These are phyloP conservation scores for Gillenia trifoliata DNA, from an alignment of 306 rosid genomes.

Conservation along the genomic window DNA sequence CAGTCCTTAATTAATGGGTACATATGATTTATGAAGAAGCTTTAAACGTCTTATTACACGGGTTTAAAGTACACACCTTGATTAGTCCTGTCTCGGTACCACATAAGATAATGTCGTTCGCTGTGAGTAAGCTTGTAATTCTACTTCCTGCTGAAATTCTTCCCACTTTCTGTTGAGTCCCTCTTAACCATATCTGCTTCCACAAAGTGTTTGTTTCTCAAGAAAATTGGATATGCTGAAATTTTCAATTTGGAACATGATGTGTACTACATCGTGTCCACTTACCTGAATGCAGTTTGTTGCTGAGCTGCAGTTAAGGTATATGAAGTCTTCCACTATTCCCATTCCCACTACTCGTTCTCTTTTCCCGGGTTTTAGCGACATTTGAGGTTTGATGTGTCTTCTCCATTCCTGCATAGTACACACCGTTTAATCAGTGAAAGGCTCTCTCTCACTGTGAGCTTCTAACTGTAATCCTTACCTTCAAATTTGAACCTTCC, in stretches of 20 bases:
- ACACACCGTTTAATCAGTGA: slow-evolving; percentile 19
- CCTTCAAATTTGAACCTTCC: slow-evolving; percentile 66
- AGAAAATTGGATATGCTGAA: neutral
- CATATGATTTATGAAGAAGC: neutral
- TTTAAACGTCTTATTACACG: too few species aligned
- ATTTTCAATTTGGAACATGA: neutral
- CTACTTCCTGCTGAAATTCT: slow-evolving; percentile 80
- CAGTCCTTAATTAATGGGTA: neutral
- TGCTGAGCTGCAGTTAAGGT: slow-evolving; percentile 57
- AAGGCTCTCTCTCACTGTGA: slow-evolving; percentile 3
- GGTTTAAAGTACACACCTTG: slow-evolving; percentile 39
- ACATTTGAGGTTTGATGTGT: slow-evolving; percentile 45
- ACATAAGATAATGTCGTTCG: slow-evolving; percentile 69
- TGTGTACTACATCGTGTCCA: neutral
- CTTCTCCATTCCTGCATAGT: slow-evolving; percentile 62
- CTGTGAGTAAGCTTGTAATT: slow-evolving; percentile 61
- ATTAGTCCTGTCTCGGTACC: slow-evolving; percentile 68
- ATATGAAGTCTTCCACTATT: slow-evolving; percentile 70
- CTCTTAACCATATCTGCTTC: slow-evolving; percentile 73
- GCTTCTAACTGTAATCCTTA: slow-evolving; percentile 21
- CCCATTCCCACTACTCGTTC: slow-evolving; percentile 54
- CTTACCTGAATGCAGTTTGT: slow-evolving; percentile 62
- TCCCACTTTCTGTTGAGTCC: slow-evolving; percentile 54
- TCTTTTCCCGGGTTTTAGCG: slow-evolving; percentile 44
- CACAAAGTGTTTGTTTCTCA: neutral